These are phyloP conservation scores for Diutina neorugosa DNA, from an alignment of 1,139 yeast species.

Conservation along the genomic window DNA sequence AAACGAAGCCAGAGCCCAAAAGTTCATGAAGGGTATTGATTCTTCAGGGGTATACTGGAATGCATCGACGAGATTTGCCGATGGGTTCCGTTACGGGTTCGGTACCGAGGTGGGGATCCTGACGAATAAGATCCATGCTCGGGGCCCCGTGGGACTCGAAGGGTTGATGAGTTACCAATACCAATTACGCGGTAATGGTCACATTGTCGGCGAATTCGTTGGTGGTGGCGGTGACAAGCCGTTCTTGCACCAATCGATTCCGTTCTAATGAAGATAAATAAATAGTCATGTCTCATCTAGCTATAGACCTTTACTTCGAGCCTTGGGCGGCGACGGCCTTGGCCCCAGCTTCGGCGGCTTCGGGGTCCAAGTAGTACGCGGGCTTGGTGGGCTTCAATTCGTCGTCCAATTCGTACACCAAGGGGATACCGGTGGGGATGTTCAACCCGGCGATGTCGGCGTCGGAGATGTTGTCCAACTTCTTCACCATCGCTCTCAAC, in stretches of 20 bases:
- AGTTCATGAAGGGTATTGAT: conserved; percentile 75
- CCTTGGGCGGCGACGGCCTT: conserved; percentile 99
- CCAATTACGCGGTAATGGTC: conserved; percentile 84
- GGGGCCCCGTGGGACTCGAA: conserved; percentile 98
- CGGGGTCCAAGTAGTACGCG: conserved; percentile 95
- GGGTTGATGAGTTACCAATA: conserved; percentile 95
- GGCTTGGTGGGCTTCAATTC: conserved; percentile 83
- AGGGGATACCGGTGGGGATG: conserved; percentile 98
- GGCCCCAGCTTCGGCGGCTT: conserved; percentile 99
- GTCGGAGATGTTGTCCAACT: conserved; percentile 89
- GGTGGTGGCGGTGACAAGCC: conserved; percentile 85
- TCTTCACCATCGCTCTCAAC: conserved; percentile 91
- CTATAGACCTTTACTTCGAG: conserved; percentile 22
- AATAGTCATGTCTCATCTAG: background rate
- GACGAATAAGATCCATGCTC: conserved; percentile 91
- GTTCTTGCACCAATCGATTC: conserved; percentile 57
- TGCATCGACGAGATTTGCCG: conserved; percentile 93
- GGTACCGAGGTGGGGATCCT: conserved; percentile 98
- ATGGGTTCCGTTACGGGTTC: conserved; percentile 95
- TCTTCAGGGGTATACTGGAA: conserved; percentile 99
- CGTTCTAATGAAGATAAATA: background rate
- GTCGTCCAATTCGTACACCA: conserved; percentile 91
- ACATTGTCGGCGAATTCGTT: conserved; percentile 77
- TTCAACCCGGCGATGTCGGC: conserved; percentile 87
- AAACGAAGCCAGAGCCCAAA: conserved; percentile 53